Evolutionary conservation across 2,329 filamentous ascomycete species (phyloP), one percentile per base, ranked within the genome.

Genomic region (Aspergillus candidus): DNA sequence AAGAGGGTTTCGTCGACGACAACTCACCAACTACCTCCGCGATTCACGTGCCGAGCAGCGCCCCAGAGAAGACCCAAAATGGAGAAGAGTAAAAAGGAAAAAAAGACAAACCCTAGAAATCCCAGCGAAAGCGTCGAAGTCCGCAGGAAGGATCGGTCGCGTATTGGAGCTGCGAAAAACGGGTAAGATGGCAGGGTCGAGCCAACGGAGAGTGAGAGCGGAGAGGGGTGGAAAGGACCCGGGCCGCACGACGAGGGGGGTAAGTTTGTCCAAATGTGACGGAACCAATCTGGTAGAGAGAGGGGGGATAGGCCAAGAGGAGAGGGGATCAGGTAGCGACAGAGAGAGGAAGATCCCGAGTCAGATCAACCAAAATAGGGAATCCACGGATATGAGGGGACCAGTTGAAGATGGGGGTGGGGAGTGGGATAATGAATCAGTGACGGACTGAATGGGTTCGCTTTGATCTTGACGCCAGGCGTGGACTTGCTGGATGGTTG

Each of bases 401-500:
- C 22, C 22, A 27, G 22, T 27, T 27, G 22, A 6, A 27, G 22
- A 27, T 27, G 22, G 22, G 22, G 8, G 15, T 15, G 15, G 22
- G 22, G 4, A 8, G 22, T 27, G 22, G 22, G 22, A 27, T 27
- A 27, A 27, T 29, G 37, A 42, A 40, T 45, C 54, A 54, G 54
- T 52, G 59, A 60, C 61, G 54, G 52, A 53, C 55, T 56, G 49
- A 53, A 52, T 54, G 44, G 54, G 49, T 58, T 27, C 22, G 22
- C 22, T 27, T 27, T 49, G 54, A 53, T 50, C 54, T 57, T 57
- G 57, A 63, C 56, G 60, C 56, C 53, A 46, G 57, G 52, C 56
- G 58, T 64, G 61, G 60, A 54, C 46, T 53, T 53, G 61, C 59
- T 66, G 62, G 60, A 57, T 66, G 62, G 62, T 60, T 62, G 55